Evolutionary conservation across 208 protist genomes (phyloP).

Genomic region (Polymyxa betae): DNA sequence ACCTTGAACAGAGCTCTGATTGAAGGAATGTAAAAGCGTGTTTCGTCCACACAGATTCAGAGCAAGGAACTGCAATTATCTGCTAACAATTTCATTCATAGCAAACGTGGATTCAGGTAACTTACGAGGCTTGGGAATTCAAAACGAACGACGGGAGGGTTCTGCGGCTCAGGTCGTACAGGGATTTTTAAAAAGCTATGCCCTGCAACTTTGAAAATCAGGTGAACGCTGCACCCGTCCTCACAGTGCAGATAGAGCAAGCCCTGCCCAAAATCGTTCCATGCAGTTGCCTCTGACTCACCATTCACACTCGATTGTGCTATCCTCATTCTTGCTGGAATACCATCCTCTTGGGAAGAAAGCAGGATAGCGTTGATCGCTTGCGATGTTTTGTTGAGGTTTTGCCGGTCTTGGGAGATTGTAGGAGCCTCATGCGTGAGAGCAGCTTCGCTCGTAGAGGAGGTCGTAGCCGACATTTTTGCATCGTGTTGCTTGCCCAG

Average conservation of each 20-base stretch:
- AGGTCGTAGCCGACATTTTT: background rate
- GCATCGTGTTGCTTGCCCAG: background rate
- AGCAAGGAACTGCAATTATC: background rate
- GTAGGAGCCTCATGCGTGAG: background rate
- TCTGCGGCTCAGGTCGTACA: background rate
- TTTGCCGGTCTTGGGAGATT: background rate
- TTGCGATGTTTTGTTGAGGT: background rate
- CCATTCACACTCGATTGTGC: background rate
- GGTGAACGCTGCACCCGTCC: background rate
- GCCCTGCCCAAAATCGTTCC: background rate
- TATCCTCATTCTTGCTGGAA: background rate
- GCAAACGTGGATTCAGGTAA: background rate
- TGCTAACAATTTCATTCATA: background rate
- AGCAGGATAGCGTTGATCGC: background rate
- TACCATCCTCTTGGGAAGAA: background rate
- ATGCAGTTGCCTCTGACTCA: background rate
- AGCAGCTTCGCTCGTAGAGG: background rate
- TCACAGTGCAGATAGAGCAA: background rate
- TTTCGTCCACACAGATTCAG: background rate
- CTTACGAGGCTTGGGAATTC: background rate
- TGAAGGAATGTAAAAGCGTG: background rate
- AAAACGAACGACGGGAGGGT: background rate
- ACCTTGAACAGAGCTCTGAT: background rate
- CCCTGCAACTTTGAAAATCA: background rate
- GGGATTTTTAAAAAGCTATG: background rate